These are phyloP conservation scores for Astragalus glycyphyllos DNA, from an alignment of 306 rosid species.

Conservation along the genomic window DNA sequence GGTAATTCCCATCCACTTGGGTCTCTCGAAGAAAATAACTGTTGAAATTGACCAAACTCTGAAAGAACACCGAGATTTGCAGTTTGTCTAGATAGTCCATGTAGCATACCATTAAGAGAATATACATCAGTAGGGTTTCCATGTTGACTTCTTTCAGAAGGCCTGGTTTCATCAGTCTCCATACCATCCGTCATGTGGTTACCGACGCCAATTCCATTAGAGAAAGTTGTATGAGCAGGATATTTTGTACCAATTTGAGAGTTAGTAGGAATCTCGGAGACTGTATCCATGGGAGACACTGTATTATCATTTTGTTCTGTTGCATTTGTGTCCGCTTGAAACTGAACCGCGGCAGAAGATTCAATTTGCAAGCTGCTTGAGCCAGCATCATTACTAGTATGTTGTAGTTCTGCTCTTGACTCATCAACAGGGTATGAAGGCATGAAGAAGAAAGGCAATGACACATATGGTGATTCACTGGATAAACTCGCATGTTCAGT, in stretches of 20 bases:
- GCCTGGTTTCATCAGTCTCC: slow-evolving; percentile 57
- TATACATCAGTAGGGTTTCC: slow-evolving; percentile 51
- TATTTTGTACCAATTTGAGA: slow-evolving; percentile 45
- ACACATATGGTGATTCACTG: slow-evolving; percentile 69
- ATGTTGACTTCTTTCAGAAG: slow-evolving; percentile 45
- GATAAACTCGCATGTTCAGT: slow-evolving; percentile 61
- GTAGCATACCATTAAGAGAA: slow-evolving; percentile 47
- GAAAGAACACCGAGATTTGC: slow-evolving; percentile 45
- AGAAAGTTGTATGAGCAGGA: slow-evolving; percentile 40
- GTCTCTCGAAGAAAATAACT: slow-evolving; percentile 64
- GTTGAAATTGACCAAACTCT: slow-evolving; percentile 53
- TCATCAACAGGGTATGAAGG: slow-evolving; percentile 72
- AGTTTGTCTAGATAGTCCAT: slow-evolving; percentile 50
- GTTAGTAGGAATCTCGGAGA: slow-evolving; percentile 46
- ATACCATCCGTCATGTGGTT: slow-evolving; percentile 53
- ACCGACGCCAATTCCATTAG: slow-evolving; percentile 47
- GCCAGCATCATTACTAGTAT: slow-evolving; percentile 56
- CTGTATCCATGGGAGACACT: slow-evolving; percentile 76
- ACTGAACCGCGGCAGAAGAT: slow-evolving; percentile 71
- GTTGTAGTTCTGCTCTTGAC: slow-evolving; percentile 67
- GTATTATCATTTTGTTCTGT: slow-evolving; percentile 72
- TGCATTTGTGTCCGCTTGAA: slow-evolving; percentile 67
- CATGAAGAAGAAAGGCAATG: slow-evolving; percentile 71
- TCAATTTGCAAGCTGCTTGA: slow-evolving; percentile 63
- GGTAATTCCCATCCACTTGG: slow-evolving; percentile 83